Evolutionary conservation across 805 yeast genomes (phyloP), one percentile per base, ranked within the genome.

Genomic region (Candida koratica): DNA sequence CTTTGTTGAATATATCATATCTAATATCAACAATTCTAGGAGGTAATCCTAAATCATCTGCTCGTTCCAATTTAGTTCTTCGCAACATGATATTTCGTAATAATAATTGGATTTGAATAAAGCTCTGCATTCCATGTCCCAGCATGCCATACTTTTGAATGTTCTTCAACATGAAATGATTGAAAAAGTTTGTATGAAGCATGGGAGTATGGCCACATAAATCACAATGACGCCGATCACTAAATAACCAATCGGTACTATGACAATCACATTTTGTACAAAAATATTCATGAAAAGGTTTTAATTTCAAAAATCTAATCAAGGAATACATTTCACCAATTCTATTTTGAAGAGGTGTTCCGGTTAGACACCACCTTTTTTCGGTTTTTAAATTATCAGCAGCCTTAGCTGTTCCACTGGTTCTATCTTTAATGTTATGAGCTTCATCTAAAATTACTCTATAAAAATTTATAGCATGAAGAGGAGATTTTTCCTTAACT

Each of bases 31-130:
- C 97, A 19, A 89, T 79, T 48, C 97, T 75, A 2, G 99, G 99
- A 3, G 99, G 99, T 31, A 93, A 67, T 1, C 99, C 99, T 45
- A 93, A 68, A 65, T 93, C 99, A 57, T 94, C 98, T 0, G 99
- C 97, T 32, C 97, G 72, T 60, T 93, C 97, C 4, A 90, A 75
- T 55, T 93, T 94, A 0, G 99, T 93, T 60, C 99, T 77, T 53
- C 99, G 72, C 41, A 93, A 62, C 97, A 93, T 88, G 25, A 90
- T 74, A 47, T 84, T 87, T 41, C 77, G 73, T 51, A 93, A 62
- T 17, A 93, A 60, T 10, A 77, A 58, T 43, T 93, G 85, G 51
- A 93, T 77, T 43, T 87, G 79, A 26, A 73, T 70, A 61, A 93
- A 88, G 28, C 95, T 83, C 22, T 71, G 75, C 25, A 73, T 65